Evolutionary conservation across 2,329 filamentous ascomycete genomes (phyloP).

Genomic region (Hawksworthiomyces lignivorus): DNA sequence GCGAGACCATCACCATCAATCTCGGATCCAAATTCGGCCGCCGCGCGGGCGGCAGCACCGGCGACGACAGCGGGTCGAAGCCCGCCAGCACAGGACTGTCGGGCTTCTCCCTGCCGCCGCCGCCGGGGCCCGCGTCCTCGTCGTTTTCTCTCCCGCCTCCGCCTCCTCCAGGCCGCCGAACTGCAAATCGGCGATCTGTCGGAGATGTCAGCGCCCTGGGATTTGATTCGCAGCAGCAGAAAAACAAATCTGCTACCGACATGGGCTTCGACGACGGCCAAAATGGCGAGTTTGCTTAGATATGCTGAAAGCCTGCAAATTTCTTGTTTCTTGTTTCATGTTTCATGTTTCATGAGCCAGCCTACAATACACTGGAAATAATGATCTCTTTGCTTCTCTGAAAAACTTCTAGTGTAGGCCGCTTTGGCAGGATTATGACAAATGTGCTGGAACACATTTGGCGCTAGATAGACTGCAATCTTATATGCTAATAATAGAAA

Average conservation of each 20-base stretch:
- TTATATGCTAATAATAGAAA: too few relatives aligned
- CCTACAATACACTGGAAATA: too few relatives aligned
- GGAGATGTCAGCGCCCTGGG: conserved; percentile 11
- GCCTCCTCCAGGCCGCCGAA: conserved; percentile 45
- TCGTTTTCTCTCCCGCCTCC: conserved; percentile 48
- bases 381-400: too few relatives aligned
- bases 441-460: too few relatives aligned
- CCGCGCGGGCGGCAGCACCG: conserved; percentile 27
- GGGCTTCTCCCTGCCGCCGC: conserved; percentile 69
- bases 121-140: conserved; percentile 39
- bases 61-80: conserved; percentile 12
- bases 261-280: conserved; percentile 82
- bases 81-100: conserved; percentile 26
- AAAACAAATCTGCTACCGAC: conserved; percentile 43
- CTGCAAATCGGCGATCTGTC: conserved; percentile 21
- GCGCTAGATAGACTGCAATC: too few relatives aligned
- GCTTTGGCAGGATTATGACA: too few relatives aligned
- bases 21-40: conserved; percentile 48
- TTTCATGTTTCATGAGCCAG: too few relatives aligned
- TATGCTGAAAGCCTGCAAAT: too few relatives aligned
- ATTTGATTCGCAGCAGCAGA: conserved; percentile 33
- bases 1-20: conserved; percentile 80
- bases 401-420: too few relatives aligned
- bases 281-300: conserved; percentile 72
- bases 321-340: too few relatives aligned